Conservation (phyloP, 371 early-diverging fungal genomes). For the Batrachochytrium dendrobatidis region DNA sequence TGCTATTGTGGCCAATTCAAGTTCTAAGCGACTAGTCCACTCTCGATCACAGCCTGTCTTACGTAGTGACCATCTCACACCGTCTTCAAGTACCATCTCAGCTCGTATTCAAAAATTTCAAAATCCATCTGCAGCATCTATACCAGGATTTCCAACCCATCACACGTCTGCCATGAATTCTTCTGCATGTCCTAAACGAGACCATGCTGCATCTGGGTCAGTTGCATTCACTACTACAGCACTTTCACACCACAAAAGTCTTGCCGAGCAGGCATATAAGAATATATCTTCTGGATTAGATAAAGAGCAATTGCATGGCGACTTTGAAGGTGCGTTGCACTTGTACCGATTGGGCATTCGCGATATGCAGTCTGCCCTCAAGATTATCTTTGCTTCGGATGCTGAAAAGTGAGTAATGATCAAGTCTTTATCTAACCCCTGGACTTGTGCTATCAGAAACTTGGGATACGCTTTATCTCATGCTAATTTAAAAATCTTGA, state of each 20-base stretch:
- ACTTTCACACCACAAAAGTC: conserved; percentile 25
- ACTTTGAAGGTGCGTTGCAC: conserved; percentile 20
- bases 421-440: background rate
- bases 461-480: background rate
- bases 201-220: too few relatives aligned
- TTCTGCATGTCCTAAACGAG: too few relatives aligned
- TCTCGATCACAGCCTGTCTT: too few relatives aligned
- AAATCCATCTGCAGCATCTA: too few relatives aligned
- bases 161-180: too few relatives aligned
- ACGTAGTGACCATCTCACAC: too few relatives aligned
- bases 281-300: conserved; percentile 29
- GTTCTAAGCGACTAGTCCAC: too few relatives aligned
- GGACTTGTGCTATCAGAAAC: too few relatives aligned
- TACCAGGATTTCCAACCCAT: too few relatives aligned
- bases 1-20: too few relatives aligned
- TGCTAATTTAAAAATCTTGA: background rate
- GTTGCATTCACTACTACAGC: conserved; percentile 8
- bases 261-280: conserved; percentile 32
- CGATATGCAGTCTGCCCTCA: conserved; percentile 28
- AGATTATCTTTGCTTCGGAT: conserved; percentile 15
- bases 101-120: too few relatives aligned
- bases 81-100: too few relatives aligned
- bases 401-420: conserved; percentile 24
- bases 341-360: conserved; percentile 27
- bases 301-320: conserved; percentile 22